Evolutionary conservation across 2,329 filamentous ascomycete species (phyloP).

Genomic region (Xylariaceae sp.): DNA sequence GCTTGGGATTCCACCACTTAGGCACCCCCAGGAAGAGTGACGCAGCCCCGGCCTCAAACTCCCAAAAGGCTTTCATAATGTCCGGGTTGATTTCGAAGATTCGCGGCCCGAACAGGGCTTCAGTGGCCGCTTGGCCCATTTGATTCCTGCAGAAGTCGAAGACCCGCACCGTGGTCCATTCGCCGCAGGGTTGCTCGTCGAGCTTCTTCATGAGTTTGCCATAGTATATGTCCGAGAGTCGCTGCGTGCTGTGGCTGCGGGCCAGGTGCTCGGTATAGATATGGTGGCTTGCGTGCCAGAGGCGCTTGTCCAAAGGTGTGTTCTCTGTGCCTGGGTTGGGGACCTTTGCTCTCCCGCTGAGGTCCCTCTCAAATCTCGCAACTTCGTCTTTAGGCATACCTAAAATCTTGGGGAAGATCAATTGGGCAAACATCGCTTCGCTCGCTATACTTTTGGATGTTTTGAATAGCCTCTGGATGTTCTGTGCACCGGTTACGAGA

Average conservation of each 20-base stretch:
- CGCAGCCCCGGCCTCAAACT: slow-evolving; percentile 17
- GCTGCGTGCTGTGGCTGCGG: slow-evolving; percentile 3
- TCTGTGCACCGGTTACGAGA: slow-evolving; percentile 8
- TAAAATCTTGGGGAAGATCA: slow-evolving; percentile 2
- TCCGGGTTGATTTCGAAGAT: slow-evolving; percentile 21
- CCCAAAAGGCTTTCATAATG: slow-evolving; percentile 21
- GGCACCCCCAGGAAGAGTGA: slow-evolving; percentile 19
- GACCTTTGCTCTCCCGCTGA: slow-evolving; percentile 8
- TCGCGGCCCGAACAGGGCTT: slow-evolving; percentile 17
- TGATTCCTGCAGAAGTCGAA: slow-evolving; percentile 14
- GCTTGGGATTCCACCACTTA: slow-evolving; percentile 13
- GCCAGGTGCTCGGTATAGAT: slow-evolving; percentile 14
- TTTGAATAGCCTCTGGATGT: slow-evolving; percentile 14
- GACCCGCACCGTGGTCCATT: slow-evolving; percentile 17
- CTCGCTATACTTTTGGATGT: slow-evolving; percentile 1
- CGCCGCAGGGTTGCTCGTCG: slow-evolving; percentile 5
- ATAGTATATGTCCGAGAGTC: slow-evolving; percentile 9
- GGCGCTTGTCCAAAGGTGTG: slow-evolving; percentile 10
- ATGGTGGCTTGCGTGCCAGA: slow-evolving; percentile 16
- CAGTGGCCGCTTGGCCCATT: slow-evolving; percentile 18
- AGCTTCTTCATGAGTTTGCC: slow-evolving; percentile 8
- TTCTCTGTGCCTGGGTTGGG: slow-evolving; percentile 14
- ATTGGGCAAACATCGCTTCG: slow-evolving; percentile 1
- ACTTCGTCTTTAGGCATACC: slow-evolving; percentile 14
- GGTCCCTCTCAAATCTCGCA: slow-evolving; percentile 10